Conservation (phyloP, 225 moss, liverwort and hornwort species). For the Antitrichia curtipendula region DNA sequence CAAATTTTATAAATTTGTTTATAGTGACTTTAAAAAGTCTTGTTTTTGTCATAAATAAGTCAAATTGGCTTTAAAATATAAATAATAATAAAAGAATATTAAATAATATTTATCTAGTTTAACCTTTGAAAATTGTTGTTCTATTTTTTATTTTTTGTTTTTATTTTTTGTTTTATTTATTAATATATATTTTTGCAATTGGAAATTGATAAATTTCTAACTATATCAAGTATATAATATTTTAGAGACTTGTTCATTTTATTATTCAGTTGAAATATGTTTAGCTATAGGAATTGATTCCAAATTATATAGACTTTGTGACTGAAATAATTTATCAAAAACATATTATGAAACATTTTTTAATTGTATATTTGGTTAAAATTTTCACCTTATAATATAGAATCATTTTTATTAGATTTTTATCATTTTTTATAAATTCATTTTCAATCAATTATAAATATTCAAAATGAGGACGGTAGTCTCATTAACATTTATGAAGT, state of each 20-base stretch:
- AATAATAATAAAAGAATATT: too few species aligned
- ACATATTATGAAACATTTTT: too few species aligned
- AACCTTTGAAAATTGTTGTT: neutral
- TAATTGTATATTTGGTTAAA: neutral
- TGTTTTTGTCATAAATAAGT: neutral
- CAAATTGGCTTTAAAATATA: too few species aligned
- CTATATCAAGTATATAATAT: too few species aligned
- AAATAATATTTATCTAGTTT: neutral
- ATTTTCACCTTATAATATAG: too few species aligned
- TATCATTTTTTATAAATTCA: neutral
- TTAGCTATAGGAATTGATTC: neutral
- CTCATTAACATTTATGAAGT: too few species aligned
- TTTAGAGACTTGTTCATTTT: neutral
- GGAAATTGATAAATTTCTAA: neutral
- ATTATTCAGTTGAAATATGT: neutral
- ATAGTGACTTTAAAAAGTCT: accelerated
- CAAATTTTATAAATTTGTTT: neutral
- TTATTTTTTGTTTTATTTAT: neutral
- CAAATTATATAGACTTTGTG: neutral
- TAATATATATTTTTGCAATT: neutral
- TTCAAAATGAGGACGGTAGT: neutral
- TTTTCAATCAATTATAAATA: neutral
- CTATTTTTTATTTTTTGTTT: neutral
- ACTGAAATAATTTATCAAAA: neutral
- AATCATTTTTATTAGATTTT: neutral